A percentile compares a stretch with the other conserved stretches of the same genome.
These are phyloP conservation scores for Sophora flavescens DNA, from an alignment of 306 rosid species.

Conservation along the genomic window DNA sequence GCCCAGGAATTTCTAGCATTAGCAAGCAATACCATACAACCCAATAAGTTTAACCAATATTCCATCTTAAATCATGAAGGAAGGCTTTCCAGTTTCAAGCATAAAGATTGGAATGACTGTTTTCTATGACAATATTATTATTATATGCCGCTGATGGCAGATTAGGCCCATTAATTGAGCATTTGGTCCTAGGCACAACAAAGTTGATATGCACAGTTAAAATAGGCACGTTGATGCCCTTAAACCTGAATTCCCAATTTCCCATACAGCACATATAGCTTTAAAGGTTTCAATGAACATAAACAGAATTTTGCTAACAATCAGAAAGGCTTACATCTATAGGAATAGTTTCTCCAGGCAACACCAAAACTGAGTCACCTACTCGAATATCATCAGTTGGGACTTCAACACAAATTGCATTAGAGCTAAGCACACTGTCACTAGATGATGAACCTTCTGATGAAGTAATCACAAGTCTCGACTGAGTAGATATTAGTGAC, in stretches of 20 bases:
- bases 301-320: constrained; percentile 36
- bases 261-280: constrained; percentile 23
- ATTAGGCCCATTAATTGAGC: constrained; percentile 5
- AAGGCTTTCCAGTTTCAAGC: constrained; percentile 31
- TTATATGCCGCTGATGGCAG: constrained; percentile 13
- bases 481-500: constrained; percentile 91
- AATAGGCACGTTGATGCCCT: constrained; percentile 33
- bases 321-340: constrained; percentile 79
- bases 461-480: constrained; percentile 89
- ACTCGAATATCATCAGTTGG: constrained; percentile 94
- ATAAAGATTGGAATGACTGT: constrained; percentile 19
- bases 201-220: constrained; percentile 30
- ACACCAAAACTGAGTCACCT: constrained; percentile 91
- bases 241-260: constrained; percentile 33
- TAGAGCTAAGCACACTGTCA: constrained; percentile 74
- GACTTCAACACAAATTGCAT: constrained; percentile 81
- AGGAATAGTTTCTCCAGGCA: constrained; percentile 97
- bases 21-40: constrained; percentile 44
- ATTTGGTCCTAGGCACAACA: constrained; percentile 13
- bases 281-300: constrained; percentile 27
- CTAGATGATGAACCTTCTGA: constrained; percentile 70
- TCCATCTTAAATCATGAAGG: constrained; percentile 38
- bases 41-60: constrained; percentile 40
- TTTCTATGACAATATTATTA: constrained; percentile 28
- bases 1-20: constrained; percentile 45